These are phyloP conservation scores for Neurospora discreta DNA, from an alignment of 495 filamentous ascomycete genomes.

Conservation along the genomic window DNA sequence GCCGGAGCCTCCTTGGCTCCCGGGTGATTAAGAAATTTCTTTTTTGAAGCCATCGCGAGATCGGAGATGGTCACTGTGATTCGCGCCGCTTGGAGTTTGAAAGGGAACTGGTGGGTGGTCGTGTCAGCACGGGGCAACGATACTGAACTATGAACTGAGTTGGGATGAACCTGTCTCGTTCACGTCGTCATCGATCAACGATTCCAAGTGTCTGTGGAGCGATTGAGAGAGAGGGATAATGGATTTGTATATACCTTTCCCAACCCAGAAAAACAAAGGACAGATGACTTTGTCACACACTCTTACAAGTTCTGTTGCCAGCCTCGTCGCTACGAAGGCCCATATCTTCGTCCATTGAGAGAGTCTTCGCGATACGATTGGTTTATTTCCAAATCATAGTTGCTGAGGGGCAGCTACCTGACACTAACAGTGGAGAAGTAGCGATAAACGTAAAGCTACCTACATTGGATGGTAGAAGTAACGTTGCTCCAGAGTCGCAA, in stretches of 20 bases:
- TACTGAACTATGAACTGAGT: neutral
- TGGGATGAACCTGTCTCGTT: neutral
- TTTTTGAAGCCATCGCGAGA: conserved; percentile 2
- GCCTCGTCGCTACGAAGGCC: neutral
- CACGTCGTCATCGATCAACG: neutral
- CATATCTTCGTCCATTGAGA: neutral
- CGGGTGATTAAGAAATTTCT: conserved; percentile 23
- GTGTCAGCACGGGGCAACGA: neutral
- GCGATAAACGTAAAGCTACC: neutral
- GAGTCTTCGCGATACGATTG: neutral
- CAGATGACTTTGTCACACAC: neutral
- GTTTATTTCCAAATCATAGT: neutral
- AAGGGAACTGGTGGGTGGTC: neutral
- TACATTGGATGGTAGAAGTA: neutral
- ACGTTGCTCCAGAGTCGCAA: neutral
- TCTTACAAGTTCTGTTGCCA: neutral
- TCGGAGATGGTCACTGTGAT: neutral
- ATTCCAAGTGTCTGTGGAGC: neutral
- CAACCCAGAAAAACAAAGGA: neutral
- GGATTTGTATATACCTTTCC: neutral
- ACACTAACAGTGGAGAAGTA: neutral
- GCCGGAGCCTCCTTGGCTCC: conserved; percentile 21
- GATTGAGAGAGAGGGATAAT: neutral
- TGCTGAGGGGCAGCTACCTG: neutral
- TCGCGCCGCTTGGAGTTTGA: neutral